Conservation (phyloP, 2,329 filamentous ascomycete species). For the Arthrobotrys sinensis region DNA sequence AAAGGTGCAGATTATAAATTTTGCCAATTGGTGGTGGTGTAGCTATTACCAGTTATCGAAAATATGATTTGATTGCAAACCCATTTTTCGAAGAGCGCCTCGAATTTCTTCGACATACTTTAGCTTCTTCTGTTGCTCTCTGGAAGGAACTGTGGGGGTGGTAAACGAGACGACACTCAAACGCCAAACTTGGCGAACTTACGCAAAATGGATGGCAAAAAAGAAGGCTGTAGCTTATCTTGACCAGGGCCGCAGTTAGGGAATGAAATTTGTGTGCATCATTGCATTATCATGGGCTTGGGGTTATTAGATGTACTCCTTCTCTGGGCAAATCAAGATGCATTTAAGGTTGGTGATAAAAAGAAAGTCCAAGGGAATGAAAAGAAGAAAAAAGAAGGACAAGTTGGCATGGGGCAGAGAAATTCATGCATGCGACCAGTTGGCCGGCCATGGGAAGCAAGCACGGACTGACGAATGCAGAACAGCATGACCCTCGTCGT, state of each 20-base stretch:
- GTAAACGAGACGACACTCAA: not conserved
- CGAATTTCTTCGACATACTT: slow-evolving; percentile 4
- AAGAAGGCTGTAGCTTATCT: slow-evolving; percentile 61
- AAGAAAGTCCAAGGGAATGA: not conserved
- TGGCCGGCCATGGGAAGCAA: slow-evolving; percentile 21
- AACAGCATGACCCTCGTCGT: slow-evolving; percentile 40
- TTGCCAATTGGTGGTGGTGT: slow-evolving; percentile 36
- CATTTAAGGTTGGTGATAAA: slow-evolving; percentile 27
- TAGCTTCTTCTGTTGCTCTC: slow-evolving; percentile 1
- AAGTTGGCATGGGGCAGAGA: slow-evolving; percentile 46
- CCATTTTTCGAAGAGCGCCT: slow-evolving; percentile 39
- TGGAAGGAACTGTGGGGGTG: slow-evolving; percentile 11
- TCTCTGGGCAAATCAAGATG: slow-evolving; percentile 22
- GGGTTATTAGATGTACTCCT: slow-evolving; percentile 9
- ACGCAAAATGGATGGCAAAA: slow-evolving; percentile 59
- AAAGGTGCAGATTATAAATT: slow-evolving; percentile 37
- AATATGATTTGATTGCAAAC: slow-evolving; percentile 16
- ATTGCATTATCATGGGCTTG: slow-evolving; percentile 17
- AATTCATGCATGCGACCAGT: slow-evolving; percentile 35
- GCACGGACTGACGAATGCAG: slow-evolving; percentile 52
- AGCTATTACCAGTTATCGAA: slow-evolving; percentile 5
- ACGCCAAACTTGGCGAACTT: slow-evolving; percentile 53
- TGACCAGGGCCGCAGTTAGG: slow-evolving; percentile 30
- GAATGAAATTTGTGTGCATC: slow-evolving; percentile 32
- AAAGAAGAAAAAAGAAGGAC: slow-evolving; percentile 35